Conservation (phyloP, 495 filamentous ascomycete genomes). For the Rostrohypoxylon terebratum region DNA sequence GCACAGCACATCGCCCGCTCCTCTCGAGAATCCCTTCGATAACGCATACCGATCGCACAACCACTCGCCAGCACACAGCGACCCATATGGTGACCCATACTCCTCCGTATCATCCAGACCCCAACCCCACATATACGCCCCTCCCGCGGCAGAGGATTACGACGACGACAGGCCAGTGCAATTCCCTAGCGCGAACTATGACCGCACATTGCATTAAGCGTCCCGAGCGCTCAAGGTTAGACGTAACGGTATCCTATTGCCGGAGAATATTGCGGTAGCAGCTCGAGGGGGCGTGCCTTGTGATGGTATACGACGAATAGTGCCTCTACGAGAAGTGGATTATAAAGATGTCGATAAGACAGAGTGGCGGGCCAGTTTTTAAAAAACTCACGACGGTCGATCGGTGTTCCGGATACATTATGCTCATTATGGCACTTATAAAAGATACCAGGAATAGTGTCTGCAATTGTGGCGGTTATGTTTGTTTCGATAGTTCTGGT, state of each 20-base stretch:
- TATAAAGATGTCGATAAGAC: slow-evolving; percentile 14
- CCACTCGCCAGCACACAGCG: slow-evolving; percentile 42
- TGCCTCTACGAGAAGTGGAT: background rate
- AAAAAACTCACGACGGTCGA: slow-evolving; percentile 42
- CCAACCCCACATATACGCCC: slow-evolving; percentile 50
- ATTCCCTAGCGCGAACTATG: slow-evolving; percentile 60
- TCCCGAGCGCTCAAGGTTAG: background rate
- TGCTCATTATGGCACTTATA: slow-evolving; percentile 38
- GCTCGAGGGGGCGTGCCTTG: background rate
- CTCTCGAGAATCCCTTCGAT: slow-evolving; percentile 59
- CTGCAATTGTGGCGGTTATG: slow-evolving; percentile 29
- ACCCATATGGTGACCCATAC: slow-evolving; percentile 52
- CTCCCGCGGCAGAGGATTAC: slow-evolving; percentile 54
- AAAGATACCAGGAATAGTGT: slow-evolving; percentile 47
- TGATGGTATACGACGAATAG: slow-evolving; percentile 3
- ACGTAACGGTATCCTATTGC: slow-evolving; percentile 30
- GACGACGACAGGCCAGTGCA: slow-evolving; percentile 54
- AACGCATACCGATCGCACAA: slow-evolving; percentile 50
- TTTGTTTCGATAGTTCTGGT: slow-evolving; percentile 33
- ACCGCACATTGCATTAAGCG: slow-evolving; percentile 53
- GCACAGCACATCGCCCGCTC: slow-evolving; percentile 47
- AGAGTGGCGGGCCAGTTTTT: slow-evolving; percentile 32
- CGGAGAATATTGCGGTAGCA: slow-evolving; percentile 1
- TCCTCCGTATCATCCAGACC: slow-evolving; percentile 34
- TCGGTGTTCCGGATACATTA: slow-evolving; percentile 49